These are phyloP conservation scores for Tylopilus felleus DNA, from an alignment of 768 basidiomycete species.

Conservation along the genomic window DNA sequence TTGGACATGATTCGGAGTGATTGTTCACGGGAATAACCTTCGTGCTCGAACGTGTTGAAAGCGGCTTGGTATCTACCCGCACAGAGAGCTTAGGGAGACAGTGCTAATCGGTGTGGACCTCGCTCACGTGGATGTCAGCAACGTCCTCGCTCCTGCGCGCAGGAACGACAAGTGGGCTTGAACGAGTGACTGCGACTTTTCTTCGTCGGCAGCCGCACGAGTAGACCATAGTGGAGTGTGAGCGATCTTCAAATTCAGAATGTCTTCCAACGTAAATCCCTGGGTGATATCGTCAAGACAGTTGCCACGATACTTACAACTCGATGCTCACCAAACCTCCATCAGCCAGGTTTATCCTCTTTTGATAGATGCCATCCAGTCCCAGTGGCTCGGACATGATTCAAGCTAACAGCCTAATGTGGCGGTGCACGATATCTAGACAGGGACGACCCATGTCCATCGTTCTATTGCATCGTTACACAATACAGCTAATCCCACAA, in stretches of 20 bases:
- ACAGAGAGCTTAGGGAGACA: background rate
- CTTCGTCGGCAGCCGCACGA: constrained; percentile 50
- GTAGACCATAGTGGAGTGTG: constrained; percentile 71
- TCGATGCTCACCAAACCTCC: constrained; percentile 33
- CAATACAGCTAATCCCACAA: constrained; percentile 21
- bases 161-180: constrained; percentile 61
- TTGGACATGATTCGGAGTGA: constrained; percentile 50
- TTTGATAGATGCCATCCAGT: constrained; percentile 13
- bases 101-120: background rate
- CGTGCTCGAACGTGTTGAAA: constrained; percentile 47
- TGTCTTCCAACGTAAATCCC: constrained; percentile 62
- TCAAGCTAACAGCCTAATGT: background rate
- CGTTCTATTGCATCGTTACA: constrained; percentile 12
- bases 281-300: constrained; percentile 22
- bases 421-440: background rate
- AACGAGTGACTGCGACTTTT: constrained; percentile 43
- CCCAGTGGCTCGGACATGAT: background rate
- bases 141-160: constrained; percentile 59
- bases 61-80: constrained; percentile 63
- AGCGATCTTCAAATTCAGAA: constrained; percentile 45
- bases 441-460: background rate
- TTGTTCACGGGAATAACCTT: constrained; percentile 44
- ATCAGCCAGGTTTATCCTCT: constrained; percentile 20
- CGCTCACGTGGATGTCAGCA: constrained; percentile 67
- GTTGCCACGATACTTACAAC: background rate